Evolutionary conservation across 768 basidiomycete species (phyloP), one percentile per base, ranked within the genome.

Genomic region (Lyophyllum semitale): DNA sequence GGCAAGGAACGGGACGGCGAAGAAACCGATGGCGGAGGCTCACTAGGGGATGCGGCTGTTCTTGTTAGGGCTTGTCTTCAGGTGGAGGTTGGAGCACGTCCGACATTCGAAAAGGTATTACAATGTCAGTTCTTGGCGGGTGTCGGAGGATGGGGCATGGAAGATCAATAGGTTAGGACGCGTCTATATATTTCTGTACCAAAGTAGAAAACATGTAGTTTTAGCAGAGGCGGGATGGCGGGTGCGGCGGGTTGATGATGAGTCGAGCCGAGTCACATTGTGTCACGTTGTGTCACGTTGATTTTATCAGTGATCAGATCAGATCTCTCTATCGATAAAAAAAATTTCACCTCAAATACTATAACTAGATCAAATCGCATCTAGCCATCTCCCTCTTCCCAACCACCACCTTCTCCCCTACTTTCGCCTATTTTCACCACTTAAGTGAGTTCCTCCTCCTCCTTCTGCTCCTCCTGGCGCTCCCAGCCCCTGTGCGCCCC

Each of bases 51-150:
- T 63, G 97, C 93, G 2, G 87, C 91, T 41, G 84, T 84, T 29
- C 81, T 98, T 45, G 93, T 97, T 13, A 77, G 83, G 53, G 84
- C 88, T 30, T 98, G 97, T 71, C 77, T 98, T 41, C 85, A 85
- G 61, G 82, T 95, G n/a, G 85, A 90, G 33, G 80, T 91, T 35
- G 71, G 69, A 33, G 84, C 86, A 22, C 82, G 96, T 51, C 95
- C 96, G 15, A 88, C 89, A 4, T 97, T 96, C 66, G 92, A 94
- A 63, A 80, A 80, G 66, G 83, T 98, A 49, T 75, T 91, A 33
- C 78, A 87, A 64, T 88, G 86, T 69, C 82, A 87, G 26, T 98
- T 97, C 76, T 74, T 98, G 59, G 78, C 78, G 51, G 94, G 94
- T 8, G 70, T 73, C 20, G 84, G 79, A 29, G 94, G 95, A 6